Percentiles rank a stretch among this genome's conserved stretches.
These are phyloP conservation scores for Ceratocystis smalleyi DNA, from an alignment of 2,329 filamentous ascomycete genomes.

Conservation along the genomic window DNA sequence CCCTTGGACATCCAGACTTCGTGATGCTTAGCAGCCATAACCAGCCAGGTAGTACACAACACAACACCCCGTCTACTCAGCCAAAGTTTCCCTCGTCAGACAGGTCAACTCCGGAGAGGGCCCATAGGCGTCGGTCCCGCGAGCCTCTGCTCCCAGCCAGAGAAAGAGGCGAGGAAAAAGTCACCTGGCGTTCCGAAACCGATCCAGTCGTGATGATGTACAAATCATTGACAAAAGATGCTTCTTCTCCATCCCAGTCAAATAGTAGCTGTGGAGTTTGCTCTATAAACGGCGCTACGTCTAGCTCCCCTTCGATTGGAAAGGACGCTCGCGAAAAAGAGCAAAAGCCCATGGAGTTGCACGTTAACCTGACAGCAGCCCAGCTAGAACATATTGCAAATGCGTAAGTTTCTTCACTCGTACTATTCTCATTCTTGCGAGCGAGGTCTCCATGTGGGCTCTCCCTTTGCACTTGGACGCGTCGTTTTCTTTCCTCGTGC, in stretches of 20 bases:
- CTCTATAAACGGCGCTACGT: not conserved
- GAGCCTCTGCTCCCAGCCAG: not conserved
- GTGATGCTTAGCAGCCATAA: too few species aligned
- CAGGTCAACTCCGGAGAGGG: not conserved
- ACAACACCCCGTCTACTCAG: too few species aligned
- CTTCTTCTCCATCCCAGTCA: not conserved
- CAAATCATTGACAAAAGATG: not conserved
- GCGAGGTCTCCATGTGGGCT: too few species aligned
- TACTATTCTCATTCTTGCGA: too few species aligned
- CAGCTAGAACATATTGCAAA: conserved; percentile 35
- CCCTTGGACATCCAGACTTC: too few species aligned
- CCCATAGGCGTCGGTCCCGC: not conserved
- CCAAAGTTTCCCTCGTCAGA: not conserved
- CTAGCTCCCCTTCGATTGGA: not conserved
- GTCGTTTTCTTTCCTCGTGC: not conserved
- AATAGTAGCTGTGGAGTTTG: not conserved
- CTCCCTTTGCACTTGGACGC: too few species aligned
- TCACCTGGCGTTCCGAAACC: not conserved
- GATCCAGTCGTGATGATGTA: not conserved
- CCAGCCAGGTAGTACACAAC: too few species aligned
- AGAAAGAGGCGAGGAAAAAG: not conserved
- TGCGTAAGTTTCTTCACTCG: conserved; percentile 24
- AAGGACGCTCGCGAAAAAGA: conserved; percentile 19
- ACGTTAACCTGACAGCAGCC: conserved; percentile 34
- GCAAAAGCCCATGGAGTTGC: conserved; percentile 31